phyloP scores from a whole-genome alignment of 2,329 filamentous ascomycete genomes.

The Diplodia sapinea region DNA sequence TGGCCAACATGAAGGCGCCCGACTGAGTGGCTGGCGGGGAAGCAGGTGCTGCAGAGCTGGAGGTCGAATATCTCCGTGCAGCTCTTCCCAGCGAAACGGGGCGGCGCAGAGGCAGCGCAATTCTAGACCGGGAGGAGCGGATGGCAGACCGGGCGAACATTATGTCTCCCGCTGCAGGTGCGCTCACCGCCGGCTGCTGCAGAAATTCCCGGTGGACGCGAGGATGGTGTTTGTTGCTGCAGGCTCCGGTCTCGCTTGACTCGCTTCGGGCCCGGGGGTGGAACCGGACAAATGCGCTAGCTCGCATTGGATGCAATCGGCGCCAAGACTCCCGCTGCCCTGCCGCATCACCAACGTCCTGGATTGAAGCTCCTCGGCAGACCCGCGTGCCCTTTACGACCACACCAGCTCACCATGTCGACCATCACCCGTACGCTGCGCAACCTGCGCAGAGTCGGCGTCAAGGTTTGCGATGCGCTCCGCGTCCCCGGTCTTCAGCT shows the following conservation, averaged over 20 bases:
- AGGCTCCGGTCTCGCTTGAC: slow-evolving; percentile 4
- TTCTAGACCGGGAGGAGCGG: slow-evolving; percentile 7
- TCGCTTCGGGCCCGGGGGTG: slow-evolving; percentile 3
- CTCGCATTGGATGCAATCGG: slow-evolving; percentile 8
- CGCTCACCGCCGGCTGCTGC: slow-evolving; percentile 11
- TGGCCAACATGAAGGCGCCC: slow-evolving; percentile 61
- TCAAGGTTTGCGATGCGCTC: slow-evolving; percentile 68
- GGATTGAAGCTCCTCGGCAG: slow-evolving; percentile 10
- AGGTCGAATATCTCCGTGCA: slow-evolving; percentile 44
- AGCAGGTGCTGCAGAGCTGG: slow-evolving; percentile 40
- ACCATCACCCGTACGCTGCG: slow-evolving; percentile 83
- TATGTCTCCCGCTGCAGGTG: slow-evolving; percentile 5
- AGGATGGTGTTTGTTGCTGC: slow-evolving; percentile 9
- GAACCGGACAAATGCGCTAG: slow-evolving; percentile 13
- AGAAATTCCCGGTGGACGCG: background rate
- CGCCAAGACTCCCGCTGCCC: slow-evolving; percentile 26
- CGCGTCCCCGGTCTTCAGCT: slow-evolving; percentile 41
- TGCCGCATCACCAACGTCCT: slow-evolving; percentile 19
- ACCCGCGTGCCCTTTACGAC: slow-evolving; percentile 8
- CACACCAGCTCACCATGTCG: slow-evolving; percentile 72
- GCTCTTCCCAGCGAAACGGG: slow-evolving; percentile 35
- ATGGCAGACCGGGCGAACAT: slow-evolving; percentile 28
- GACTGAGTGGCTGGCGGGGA: slow-evolving; percentile 47
- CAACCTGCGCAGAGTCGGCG: slow-evolving; percentile 84
- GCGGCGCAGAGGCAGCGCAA: slow-evolving; percentile 28